phyloP scores from a whole-genome alignment of 768 basidiomycete species.

The Pisolithus tinctorius region DNA sequence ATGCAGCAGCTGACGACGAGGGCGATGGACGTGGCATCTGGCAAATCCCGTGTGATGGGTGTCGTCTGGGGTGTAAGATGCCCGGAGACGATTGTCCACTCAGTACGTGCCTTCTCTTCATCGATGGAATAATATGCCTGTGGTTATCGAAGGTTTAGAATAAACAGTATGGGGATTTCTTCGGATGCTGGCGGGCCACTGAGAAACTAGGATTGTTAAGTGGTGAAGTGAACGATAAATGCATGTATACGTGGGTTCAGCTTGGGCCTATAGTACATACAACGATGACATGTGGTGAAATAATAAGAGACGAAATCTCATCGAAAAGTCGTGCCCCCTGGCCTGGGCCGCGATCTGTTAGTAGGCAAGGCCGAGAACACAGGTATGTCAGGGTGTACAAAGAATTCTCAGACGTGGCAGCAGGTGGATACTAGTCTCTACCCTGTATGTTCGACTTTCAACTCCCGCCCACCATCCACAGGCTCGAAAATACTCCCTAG shows the following conservation, averaged over 20 bases:
- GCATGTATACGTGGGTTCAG: too few relatives aligned
- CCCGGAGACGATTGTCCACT: constrained; percentile 95
- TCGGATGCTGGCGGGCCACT: too few relatives aligned
- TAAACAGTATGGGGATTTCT: too few relatives aligned
- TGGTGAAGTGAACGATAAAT: too few relatives aligned
- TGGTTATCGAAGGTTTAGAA: too few relatives aligned
- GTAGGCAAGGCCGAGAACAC: constrained; percentile 9
- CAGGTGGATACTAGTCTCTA: constrained; percentile 23
- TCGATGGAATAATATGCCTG: too few relatives aligned
- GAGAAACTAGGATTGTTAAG: too few relatives aligned
- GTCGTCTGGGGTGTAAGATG: constrained; percentile 92
- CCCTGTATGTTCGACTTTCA: constrained; percentile 46
- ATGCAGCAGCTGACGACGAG: constrained; percentile 30
- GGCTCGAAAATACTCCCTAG: constrained; percentile 67
- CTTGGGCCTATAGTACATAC: too few relatives aligned
- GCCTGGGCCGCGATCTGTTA: constrained; percentile 38
- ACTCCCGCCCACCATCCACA: constrained; percentile 64
- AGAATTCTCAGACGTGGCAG: constrained; percentile 18
- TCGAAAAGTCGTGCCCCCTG: constrained; percentile 49
- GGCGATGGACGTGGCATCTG: constrained; percentile 82
- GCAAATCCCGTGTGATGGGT: constrained; percentile 86
- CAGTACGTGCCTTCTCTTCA: constrained; percentile 43
- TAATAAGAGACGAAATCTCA: constrained; percentile 44
- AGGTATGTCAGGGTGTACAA: constrained; percentile 26
- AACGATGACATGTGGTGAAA: constrained; percentile 33